These are phyloP conservation scores for Diplotaxis tenuifolia DNA, from an alignment of 345 rosid species.

Conservation along the genomic window DNA sequence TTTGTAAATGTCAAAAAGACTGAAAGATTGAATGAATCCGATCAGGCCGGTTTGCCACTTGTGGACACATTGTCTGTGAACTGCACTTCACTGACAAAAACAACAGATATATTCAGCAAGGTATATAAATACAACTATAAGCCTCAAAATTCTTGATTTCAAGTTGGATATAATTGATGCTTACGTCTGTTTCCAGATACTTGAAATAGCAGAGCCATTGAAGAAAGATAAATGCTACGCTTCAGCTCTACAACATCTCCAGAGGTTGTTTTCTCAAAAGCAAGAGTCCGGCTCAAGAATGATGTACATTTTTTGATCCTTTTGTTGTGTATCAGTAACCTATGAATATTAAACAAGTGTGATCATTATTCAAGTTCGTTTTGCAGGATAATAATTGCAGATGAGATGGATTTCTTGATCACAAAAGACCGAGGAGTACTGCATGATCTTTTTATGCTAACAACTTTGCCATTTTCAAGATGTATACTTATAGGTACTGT, in stretches of 20 bases:
- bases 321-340: neutral
- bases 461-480: slow-evolving; percentile 72
- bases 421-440: slow-evolving; percentile 76
- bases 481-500: slow-evolving; percentile 77
- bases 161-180: neutral
- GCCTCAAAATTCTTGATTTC: neutral
- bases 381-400: slow-evolving; percentile 72
- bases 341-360: neutral
- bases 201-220: slow-evolving; percentile 34
- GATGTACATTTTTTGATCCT: slow-evolving; percentile 47
- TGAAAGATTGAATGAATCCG: neutral
- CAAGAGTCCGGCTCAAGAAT: slow-evolving; percentile 46
- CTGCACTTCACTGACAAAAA: slow-evolving; percentile 65
- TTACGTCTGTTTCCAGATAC: slow-evolving; percentile 49
- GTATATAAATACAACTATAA: slow-evolving; percentile 31
- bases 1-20: neutral
- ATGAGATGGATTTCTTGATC: slow-evolving; percentile 87
- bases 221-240: slow-evolving; percentile 37
- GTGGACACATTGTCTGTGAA: slow-evolving; percentile 57
- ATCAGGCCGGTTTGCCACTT: slow-evolving; percentile 47
- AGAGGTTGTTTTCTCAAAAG: slow-evolving; percentile 60
- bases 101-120: slow-evolving; percentile 76
- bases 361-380: neutral
- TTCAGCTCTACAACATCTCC: slow-evolving; percentile 61
- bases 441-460: slow-evolving; percentile 87